phyloP scores from a whole-genome alignment of 1,139 yeast species.

The Magnusiomyces tetraspermus region DNA sequence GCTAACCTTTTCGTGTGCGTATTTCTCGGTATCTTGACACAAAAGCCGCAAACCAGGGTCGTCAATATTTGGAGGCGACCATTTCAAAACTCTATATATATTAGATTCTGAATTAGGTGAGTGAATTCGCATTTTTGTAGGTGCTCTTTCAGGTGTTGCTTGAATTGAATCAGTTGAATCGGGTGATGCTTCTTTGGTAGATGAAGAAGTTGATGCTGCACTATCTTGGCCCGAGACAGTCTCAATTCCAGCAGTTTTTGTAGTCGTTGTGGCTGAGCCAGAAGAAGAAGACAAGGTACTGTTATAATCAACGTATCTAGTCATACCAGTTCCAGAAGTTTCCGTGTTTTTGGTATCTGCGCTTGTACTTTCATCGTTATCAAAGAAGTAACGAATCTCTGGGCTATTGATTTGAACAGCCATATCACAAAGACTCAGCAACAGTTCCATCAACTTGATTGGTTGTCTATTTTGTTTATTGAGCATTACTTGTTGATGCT shows the following conservation, averaged over 20 bases:
- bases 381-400: slow-evolving; percentile 19
- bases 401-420: slow-evolving; percentile 64
- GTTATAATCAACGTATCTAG: slow-evolving; percentile 13
- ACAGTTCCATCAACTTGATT: slow-evolving; percentile 52
- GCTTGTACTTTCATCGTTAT: not conserved
- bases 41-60: slow-evolving; percentile 57
- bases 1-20: slow-evolving; percentile 61
- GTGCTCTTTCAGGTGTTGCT: no score
- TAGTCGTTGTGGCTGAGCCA: no score
- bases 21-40: slow-evolving; percentile 55
- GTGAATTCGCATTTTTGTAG: slow-evolving; percentile 23
- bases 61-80: slow-evolving; percentile 45
- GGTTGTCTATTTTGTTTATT: slow-evolving; percentile 42
- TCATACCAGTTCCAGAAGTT: not conserved
- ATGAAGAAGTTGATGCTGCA: not conserved
- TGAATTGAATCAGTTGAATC: no score
- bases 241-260: no score
- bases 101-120: slow-evolving; percentile 68
- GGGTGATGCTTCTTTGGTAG: no score
- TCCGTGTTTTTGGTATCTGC: no score
- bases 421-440: slow-evolving; percentile 64
- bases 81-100: slow-evolving; percentile 45
- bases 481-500: slow-evolving; percentile 15
- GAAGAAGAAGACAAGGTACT: no score
- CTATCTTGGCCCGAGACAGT: no score